Conservation (phyloP, 768 basidiomycete species). For the Cantharellus cinnabarinus region DNA sequence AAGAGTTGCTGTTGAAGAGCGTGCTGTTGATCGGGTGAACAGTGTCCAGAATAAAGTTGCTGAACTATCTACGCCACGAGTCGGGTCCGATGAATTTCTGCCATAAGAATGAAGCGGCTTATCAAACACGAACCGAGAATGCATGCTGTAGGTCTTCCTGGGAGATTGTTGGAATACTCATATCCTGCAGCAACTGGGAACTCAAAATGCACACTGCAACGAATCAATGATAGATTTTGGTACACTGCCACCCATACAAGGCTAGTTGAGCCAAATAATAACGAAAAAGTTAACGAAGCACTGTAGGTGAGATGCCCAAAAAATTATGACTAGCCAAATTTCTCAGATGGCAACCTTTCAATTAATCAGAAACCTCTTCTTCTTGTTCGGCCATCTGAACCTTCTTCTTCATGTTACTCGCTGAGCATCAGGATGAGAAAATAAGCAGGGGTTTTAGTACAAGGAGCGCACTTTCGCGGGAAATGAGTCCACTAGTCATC, state of each 20-base stretch:
- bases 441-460: not conserved
- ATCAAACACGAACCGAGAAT: not conserved
- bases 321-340: too few relatives aligned
- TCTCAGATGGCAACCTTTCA: not conserved
- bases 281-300: too few relatives aligned
- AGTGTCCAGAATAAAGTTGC: constrained; percentile 6
- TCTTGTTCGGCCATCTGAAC: not conserved
- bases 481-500: constrained; percentile 74
- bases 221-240: too few relatives aligned
- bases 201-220: too few relatives aligned
- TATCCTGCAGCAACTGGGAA: not conserved
- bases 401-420: not conserved
- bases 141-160: not conserved
- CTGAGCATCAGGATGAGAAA: not conserved
- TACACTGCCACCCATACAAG: too few relatives aligned
- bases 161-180: not conserved
- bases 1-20: constrained; percentile 9
- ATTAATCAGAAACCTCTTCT: not conserved
- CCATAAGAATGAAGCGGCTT: not conserved
- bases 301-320: too few relatives aligned
- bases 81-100: not conserved
- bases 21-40: constrained; percentile 8
- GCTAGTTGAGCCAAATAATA: too few relatives aligned
- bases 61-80: not conserved
- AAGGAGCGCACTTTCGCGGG: constrained; percentile 47